Conservation (phyloP, 139 green algal genomes). For the Coelastrella sp. region DNA sequence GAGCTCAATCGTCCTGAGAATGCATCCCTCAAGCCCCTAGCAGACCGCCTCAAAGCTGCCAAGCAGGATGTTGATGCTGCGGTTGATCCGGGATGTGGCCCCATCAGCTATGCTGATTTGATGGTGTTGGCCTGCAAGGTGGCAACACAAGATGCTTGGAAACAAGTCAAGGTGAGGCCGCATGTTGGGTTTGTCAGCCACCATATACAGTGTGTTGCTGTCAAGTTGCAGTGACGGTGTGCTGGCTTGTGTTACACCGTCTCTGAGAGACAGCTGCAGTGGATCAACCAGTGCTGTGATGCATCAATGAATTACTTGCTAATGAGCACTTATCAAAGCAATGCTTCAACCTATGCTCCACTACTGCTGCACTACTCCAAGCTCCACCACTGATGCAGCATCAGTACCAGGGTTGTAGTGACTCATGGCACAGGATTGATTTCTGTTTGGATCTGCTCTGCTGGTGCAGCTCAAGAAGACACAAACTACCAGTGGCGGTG, state of each 20-base stretch:
- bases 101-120: slow-evolving; percentile 71
- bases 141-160: slow-evolving; percentile 54
- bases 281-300: no score
- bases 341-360: no score
- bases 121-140: slow-evolving; percentile 54
- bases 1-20: slow-evolving; percentile 83
- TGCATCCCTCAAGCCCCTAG: slow-evolving; percentile 63
- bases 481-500: slow-evolving; percentile 41
- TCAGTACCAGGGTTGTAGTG: no score
- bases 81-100: slow-evolving; percentile 50
- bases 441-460: not conserved
- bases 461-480: slow-evolving; percentile 12
- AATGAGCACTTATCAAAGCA: no score
- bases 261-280: no score
- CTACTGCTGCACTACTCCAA: no score
- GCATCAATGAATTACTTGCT: no score
- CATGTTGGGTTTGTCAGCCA: not conserved
- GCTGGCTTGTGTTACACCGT: no score
- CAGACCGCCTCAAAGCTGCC: slow-evolving; percentile 67
- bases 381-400: no score
- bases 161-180: slow-evolving; percentile 54
- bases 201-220: no score
- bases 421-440: no score
- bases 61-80: slow-evolving; percentile 76
- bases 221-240: no score